Percentiles rank a stretch among this genome's conserved stretches.
phyloP scores from a whole-genome alignment of 805 yeast genomes.

The Myxozyma mucilagina region DNA sequence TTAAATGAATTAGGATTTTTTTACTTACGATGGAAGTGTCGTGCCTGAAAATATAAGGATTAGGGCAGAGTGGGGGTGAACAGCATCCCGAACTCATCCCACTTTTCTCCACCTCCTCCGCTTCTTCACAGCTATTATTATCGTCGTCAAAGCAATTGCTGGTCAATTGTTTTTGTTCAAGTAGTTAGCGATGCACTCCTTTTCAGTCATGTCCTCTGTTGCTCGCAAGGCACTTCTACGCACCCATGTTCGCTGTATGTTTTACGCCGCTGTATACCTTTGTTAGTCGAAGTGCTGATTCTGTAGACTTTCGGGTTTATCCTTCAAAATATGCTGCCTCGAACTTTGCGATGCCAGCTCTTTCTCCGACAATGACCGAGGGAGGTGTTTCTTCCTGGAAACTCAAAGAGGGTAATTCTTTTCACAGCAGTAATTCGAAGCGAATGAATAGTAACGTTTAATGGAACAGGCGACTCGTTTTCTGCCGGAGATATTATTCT shows the following conservation, averaged over 20 bases:
- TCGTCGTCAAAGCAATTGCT: conserved; percentile 6
- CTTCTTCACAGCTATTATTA: neutral
- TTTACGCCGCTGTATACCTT: neutral
- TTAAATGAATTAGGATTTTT: no score
- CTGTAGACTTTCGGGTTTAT: conserved; percentile 1
- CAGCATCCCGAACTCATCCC: conserved; percentile 12
- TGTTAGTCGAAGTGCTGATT: neutral
- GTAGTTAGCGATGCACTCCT: no score
- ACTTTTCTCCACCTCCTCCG: neutral
- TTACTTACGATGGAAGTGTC: no score
- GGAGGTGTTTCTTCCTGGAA: conserved; percentile 94
- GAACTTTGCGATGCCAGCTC: conserved; percentile 88
- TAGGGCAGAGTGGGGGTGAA: conserved; percentile 6
- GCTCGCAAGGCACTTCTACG: no score
- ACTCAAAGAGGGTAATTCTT: conserved; percentile 59
- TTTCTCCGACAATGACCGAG: conserved; percentile 98
- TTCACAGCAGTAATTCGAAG: neutral
- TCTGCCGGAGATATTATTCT: conserved; percentile 91
- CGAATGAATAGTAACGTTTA: neutral
- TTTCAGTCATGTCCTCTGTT: no score
- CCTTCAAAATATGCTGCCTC: conserved; percentile 32
- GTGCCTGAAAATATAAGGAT: no score
- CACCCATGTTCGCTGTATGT: neutral
- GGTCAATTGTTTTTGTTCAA: conserved; percentile 15
- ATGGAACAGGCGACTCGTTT: conserved; percentile 58